phyloP scores from a whole-genome alignment of 2,329 filamentous ascomycete genomes.

The Exophiala sideris region DNA sequence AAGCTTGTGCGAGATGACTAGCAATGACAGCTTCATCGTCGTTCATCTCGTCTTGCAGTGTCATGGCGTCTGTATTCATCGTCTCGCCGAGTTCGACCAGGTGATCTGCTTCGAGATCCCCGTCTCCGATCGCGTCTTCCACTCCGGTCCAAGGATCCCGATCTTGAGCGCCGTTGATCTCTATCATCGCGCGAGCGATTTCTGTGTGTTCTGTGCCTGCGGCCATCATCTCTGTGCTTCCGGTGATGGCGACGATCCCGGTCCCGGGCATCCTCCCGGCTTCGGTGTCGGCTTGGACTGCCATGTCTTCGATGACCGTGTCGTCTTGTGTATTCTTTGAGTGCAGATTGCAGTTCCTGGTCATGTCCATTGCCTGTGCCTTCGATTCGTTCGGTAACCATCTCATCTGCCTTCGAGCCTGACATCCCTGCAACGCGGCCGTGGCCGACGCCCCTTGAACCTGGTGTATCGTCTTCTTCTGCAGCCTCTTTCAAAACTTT shows the following conservation, averaged over 20 bases:
- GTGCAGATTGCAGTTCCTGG: conserved; percentile 27
- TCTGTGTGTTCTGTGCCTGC: conserved; percentile 33
- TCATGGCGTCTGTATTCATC: conserved; percentile 5
- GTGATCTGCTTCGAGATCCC: conserved; percentile 12
- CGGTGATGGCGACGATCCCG: conserved; percentile 32
- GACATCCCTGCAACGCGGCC: conserved; percentile 16
- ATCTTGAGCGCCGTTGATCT: conserved; percentile 30
- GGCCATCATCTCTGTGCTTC: conserved; percentile 32
- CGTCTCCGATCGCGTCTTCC: conserved; percentile 9
- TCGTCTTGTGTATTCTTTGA: conserved; percentile 34
- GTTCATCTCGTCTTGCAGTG: conserved; percentile 9
- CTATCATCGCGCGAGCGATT: conserved; percentile 30
- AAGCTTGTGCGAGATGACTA: neutral
- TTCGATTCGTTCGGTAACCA: conserved; percentile 35
- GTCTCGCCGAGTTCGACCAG: conserved; percentile 2
- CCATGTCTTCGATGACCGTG: conserved; percentile 30
- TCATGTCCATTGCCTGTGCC: conserved; percentile 27
- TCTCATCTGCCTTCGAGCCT: conserved; percentile 21
- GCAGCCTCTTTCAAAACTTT: conserved; percentile 47
- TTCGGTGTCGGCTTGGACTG: conserved; percentile 32
- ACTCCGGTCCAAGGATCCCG: conserved; percentile 13
- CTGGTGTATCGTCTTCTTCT: conserved; percentile 31
- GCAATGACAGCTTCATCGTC: neutral
- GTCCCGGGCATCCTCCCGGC: conserved; percentile 29
- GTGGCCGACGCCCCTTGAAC: conserved; percentile 35